phyloP scores from a whole-genome alignment of 1,284 basidiomycete species.

The Ustilago loliicola region DNA sequence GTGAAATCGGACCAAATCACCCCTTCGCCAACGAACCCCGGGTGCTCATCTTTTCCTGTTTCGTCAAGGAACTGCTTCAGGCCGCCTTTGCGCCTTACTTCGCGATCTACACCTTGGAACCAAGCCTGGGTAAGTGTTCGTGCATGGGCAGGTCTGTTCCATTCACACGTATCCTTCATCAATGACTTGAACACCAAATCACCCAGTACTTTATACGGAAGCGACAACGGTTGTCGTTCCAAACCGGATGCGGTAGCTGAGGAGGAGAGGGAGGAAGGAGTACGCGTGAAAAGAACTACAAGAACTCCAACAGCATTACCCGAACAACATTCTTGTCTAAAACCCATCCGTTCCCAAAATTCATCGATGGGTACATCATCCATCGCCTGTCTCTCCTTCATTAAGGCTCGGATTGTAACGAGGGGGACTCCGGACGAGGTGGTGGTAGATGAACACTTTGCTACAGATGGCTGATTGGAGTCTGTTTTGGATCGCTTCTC shows the following conservation, averaged over 20 bases:
- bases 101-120: constrained; percentile 51
- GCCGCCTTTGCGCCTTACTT: constrained; percentile 57
- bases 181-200: constrained; percentile 61
- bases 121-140: constrained; percentile 49
- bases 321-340: constrained; percentile 67
- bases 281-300: constrained; percentile 54
- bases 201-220: constrained; percentile 55
- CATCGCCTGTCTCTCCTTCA: constrained; percentile 60
- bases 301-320: constrained; percentile 68
- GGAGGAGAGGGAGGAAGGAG: not conserved
- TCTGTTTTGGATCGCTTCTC: not conserved
- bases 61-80: constrained; percentile 10
- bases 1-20: constrained; percentile 48
- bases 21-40: constrained; percentile 27
- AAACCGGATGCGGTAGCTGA: not conserved
- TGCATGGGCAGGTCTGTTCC: constrained; percentile 40
- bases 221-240: constrained; percentile 43
- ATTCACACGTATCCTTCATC: constrained; percentile 64
- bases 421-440: constrained; percentile 24
- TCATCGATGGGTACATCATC: constrained; percentile 61
- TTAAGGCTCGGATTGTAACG: constrained; percentile 43
- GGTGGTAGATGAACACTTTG: too few species aligned
- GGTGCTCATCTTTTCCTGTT: constrained; percentile 5
- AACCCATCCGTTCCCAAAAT: constrained; percentile 69
- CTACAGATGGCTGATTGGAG: not conserved